Evolutionary conservation across 2,329 filamentous ascomycete species (phyloP), one percentile per base, ranked within the genome.

Genomic region (Simplicillium aogashimaense): DNA sequence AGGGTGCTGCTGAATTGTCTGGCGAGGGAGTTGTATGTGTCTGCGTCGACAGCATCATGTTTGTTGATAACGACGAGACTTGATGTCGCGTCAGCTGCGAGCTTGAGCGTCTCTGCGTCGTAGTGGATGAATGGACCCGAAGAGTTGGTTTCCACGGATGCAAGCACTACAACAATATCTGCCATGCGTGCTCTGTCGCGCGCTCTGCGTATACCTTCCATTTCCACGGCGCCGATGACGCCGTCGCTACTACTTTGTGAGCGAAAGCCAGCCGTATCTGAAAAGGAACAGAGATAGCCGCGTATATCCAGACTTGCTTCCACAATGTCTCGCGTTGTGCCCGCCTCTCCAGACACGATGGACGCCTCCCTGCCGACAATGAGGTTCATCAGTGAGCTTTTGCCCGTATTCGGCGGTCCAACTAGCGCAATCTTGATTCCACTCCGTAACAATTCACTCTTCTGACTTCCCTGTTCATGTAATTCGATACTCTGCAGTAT

Each of bases 361-460:
- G 89, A 94, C 3, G 92, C 92, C 57, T 97, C 90, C 39, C 89
- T 73, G 0, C 92, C 90, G 3, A 95, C 86, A 38, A 98, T 75
- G 16, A 81, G 69, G 56, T 98, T 98, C 61, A 98, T 77, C 44
- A 98, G 62, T 12, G 88, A 95, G 58, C 89, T 95, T 60, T 98
- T 98, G 12, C 92, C 92, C 0, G 82, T 88, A 53, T 98, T 98
- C 1, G 92, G 92, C 7, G 89, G 87, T 0, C 92, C 92, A 1
- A 98, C 67, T 3, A 98, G 69, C 2, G 90, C 86, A 43, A 98
- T 78, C 41, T 77, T 78, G 48, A 98, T 94, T 2, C 92, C 92
- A 50, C 78, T 85, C 9, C 88, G 74, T 29, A 97, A 66, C 38
- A 98, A 67, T 60, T 95, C 89, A 8, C 85, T 88, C 37, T 84